Evolutionary conservation across 2,329 filamentous ascomycete species (phyloP).

Genomic region (Emydomyces testavorans): DNA sequence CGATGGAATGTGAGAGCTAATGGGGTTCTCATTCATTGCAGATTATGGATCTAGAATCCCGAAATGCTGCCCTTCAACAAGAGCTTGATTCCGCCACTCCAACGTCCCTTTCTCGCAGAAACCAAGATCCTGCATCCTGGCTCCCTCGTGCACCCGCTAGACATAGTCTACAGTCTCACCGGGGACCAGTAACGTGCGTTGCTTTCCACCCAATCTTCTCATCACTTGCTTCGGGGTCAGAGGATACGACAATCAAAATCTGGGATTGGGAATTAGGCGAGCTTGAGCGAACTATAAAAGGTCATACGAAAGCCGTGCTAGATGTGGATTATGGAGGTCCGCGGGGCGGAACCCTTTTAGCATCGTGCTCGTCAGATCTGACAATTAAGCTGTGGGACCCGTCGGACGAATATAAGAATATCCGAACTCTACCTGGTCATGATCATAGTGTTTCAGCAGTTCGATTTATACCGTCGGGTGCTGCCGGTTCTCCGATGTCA

Average conservation of each 20-base stretch:
- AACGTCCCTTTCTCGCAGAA: slow-evolving; percentile 62
- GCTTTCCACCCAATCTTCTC: slow-evolving; percentile 90
- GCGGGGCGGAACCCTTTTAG: slow-evolving; percentile 63
- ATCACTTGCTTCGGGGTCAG: slow-evolving; percentile 77
- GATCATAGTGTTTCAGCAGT: slow-evolving; percentile 86
- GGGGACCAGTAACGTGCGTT: slow-evolving; percentile 69
- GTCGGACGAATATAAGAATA: slow-evolving; percentile 86
- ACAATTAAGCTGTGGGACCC: slow-evolving; percentile 96
- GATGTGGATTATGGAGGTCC: slow-evolving; percentile 87
- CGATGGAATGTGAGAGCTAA: neutral
- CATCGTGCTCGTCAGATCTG: slow-evolving; percentile 75
- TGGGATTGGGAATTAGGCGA: slow-evolving; percentile 96
- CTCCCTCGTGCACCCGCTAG: slow-evolving; percentile 71
- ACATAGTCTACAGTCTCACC: slow-evolving; percentile 73
- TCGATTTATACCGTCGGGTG: slow-evolving; percentile 75
- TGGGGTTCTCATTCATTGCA: slow-evolving; percentile 27
- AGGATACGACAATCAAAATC: slow-evolving; percentile 89
- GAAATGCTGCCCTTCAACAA: slow-evolving; percentile 59
- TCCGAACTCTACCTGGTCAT: slow-evolving; percentile 78
- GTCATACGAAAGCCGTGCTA: slow-evolving; percentile 76
- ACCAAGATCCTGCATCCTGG: slow-evolving; percentile 77
- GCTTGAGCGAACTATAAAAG: slow-evolving; percentile 79
- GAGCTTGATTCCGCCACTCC: slow-evolving; percentile 79
- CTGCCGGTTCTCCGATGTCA: slow-evolving; percentile 63
- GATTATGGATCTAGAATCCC: slow-evolving; percentile 88